Conservation (phyloP, 176 grass and related monocot species). For the Zoysia japonica region DNA sequence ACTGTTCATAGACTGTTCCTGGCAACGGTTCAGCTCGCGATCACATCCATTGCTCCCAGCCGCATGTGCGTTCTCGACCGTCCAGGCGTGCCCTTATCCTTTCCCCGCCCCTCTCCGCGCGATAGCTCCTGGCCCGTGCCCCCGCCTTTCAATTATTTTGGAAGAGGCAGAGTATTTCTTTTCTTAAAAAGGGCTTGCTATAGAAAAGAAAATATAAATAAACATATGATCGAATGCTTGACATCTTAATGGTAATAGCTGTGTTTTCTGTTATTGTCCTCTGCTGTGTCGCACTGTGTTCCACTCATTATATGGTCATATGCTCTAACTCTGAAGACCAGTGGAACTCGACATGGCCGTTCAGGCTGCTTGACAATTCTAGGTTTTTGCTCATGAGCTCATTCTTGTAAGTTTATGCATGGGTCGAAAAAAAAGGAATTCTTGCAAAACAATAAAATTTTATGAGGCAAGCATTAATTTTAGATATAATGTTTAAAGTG, state of each 20-base stretch:
- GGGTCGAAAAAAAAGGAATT: conserved; percentile 1
- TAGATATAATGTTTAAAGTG: conserved; percentile 25
- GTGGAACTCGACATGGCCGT: conserved; percentile 15
- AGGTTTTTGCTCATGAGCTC: conserved; percentile 2
- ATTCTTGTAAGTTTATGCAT: conserved; percentile 19
- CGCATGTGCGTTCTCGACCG: no score
- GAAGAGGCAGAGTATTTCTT: neutral
- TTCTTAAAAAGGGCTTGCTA: neutral
- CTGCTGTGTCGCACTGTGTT: neutral
- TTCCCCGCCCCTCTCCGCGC: no score
- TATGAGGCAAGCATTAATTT: neutral
- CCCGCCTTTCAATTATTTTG: no score
- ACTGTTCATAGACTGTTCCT: no score
- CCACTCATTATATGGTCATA: neutral
- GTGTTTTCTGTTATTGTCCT: conserved; percentile 2
- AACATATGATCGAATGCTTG: conserved; percentile 6
- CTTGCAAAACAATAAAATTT: conserved; percentile 31
- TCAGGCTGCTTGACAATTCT: neutral
- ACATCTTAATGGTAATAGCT: neutral
- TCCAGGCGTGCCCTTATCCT: no score
- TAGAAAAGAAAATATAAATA: conserved; percentile 18
- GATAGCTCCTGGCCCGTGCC: no score
- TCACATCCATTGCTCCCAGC: no score
- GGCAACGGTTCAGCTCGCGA: no score
- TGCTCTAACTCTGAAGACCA: neutral